These are phyloP conservation scores for Rosa lucieae DNA, from an alignment of 306 rosid species.

Conservation along the genomic window DNA sequence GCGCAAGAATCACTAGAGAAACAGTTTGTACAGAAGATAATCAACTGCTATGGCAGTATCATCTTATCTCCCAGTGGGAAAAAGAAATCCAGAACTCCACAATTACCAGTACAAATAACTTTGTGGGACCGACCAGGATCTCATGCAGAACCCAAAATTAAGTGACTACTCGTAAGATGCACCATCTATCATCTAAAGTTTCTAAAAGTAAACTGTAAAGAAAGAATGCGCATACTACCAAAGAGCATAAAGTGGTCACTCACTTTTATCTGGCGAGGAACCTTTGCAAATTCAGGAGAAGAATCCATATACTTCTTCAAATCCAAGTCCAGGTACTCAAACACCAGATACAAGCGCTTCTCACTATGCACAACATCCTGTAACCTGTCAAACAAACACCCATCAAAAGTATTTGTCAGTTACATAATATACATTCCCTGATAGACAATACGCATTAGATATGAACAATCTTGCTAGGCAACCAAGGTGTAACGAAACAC, in stretches of 20 bases:
- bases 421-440: too few relatives aligned
- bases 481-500: not conserved
- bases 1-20: not conserved
- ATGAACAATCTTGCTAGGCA: not conserved
- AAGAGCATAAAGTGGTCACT: not conserved
- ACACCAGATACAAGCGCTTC: conserved; percentile 87
- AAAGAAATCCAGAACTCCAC: not conserved
- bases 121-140: not conserved
- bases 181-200: not conserved
- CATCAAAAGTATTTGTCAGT: conserved; percentile 11
- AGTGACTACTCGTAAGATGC: too few relatives aligned
- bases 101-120: not conserved
- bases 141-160: too few relatives aligned
- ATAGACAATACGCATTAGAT: not conserved
- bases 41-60: not conserved
- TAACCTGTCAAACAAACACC: conserved; percentile 53
- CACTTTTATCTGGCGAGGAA: conserved; percentile 84
- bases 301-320: conserved; percentile 98
- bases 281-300: conserved; percentile 82
- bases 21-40: not conserved
- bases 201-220: not conserved
- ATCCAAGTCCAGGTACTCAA: conserved; percentile 96
- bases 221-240: not conserved
- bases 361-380: conserved; percentile 94
- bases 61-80: conserved; percentile 15